A percentile compares a stretch with the other conserved stretches of the same genome.
phyloP scores from a whole-genome alignment of 2,329 filamentous ascomycete genomes.

The Thielaviopsis ethacetica region DNA sequence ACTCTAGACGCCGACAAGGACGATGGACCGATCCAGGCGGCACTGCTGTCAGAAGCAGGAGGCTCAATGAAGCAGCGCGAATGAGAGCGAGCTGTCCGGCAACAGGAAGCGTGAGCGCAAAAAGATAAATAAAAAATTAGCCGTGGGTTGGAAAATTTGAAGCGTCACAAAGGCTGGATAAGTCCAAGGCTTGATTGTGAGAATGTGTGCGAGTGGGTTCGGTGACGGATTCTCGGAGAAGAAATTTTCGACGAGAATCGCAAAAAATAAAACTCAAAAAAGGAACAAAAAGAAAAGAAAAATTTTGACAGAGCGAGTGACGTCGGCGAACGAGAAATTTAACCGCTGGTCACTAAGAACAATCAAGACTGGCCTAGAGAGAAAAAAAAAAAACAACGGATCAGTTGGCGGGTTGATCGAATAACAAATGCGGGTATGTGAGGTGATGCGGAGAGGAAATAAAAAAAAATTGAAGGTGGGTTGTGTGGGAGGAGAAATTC shows the following conservation, averaged over 20 bases:
- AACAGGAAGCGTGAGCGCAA: background rate
- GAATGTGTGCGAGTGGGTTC: constrained; percentile 5
- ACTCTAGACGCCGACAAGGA: constrained; percentile 10
- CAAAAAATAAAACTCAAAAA: constrained; percentile 4
- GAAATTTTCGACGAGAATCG: constrained; percentile 10
- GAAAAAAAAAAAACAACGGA: background rate
- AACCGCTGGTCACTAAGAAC: background rate
- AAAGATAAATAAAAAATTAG: no score
- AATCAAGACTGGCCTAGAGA: background rate
- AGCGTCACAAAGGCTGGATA: constrained; percentile 6
- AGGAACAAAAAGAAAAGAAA: background rate
- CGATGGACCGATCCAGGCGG: constrained; percentile 7
- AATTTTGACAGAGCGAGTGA: background rate
- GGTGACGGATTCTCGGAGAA: constrained; percentile 9
- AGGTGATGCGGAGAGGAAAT: constrained; percentile 4
- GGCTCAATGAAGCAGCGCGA: background rate
- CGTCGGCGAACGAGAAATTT: background rate
- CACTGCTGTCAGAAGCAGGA: constrained; percentile 7
- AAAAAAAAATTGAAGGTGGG: constrained; percentile 2
- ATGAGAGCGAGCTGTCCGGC: background rate
- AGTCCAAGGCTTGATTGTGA: constrained; percentile 1
- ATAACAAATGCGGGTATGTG: constrained; percentile 4
- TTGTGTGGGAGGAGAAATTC: constrained; percentile 9
- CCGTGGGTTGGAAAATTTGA: background rate
- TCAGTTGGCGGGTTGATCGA: constrained; percentile 1